These are phyloP conservation scores for Sungouiella thailandica DNA, from an alignment of 805 yeast genomes.

Conservation along the genomic window DNA sequence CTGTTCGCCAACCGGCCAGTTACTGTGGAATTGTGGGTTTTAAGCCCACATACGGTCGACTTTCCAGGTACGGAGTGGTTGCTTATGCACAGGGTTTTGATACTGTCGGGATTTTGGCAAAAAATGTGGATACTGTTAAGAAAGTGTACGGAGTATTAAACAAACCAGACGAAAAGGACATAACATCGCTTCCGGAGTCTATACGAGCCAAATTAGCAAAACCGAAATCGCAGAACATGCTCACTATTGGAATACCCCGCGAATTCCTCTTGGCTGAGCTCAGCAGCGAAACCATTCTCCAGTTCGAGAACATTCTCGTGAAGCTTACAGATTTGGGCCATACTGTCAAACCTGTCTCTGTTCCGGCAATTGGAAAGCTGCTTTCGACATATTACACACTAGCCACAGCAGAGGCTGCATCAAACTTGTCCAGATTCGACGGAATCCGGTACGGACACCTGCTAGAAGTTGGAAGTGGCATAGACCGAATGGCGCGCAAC, in stretches of 20 bases:
- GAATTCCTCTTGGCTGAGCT: constrained; percentile 61
- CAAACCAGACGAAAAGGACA: constrained; percentile 66
- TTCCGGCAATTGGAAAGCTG: constrained; percentile 63
- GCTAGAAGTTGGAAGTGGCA: constrained; percentile 1
- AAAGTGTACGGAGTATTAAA: constrained; percentile 55
- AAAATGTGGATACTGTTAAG: constrained; percentile 38
- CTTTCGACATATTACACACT: constrained; percentile 82
- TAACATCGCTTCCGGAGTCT: constrained; percentile 52
- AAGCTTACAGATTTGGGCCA: constrained; percentile 45
- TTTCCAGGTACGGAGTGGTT: constrained; percentile 88
- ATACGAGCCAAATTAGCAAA: constrained; percentile 22
- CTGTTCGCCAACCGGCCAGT: constrained; percentile 88
- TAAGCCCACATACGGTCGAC: constrained; percentile 89
- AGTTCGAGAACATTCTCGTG: constrained; percentile 44
- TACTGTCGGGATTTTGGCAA: constrained; percentile 81
- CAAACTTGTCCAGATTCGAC: constrained; percentile 85
- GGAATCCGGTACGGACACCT: constrained; percentile 76
- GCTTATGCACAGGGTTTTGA: constrained; percentile 93
- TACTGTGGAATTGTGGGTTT: constrained; percentile 81
- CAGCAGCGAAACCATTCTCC: constrained; percentile 38
- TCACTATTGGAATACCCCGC: constrained; percentile 66
- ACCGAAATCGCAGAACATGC: constrained; percentile 5
- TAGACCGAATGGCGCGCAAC: constrained; percentile 35
- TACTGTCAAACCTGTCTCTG: constrained; percentile 55
- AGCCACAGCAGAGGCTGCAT: constrained; percentile 91